These are phyloP conservation scores for Penicillium sp. DNA, from an alignment of 2,329 filamentous ascomycete genomes.

Conservation along the genomic window DNA sequence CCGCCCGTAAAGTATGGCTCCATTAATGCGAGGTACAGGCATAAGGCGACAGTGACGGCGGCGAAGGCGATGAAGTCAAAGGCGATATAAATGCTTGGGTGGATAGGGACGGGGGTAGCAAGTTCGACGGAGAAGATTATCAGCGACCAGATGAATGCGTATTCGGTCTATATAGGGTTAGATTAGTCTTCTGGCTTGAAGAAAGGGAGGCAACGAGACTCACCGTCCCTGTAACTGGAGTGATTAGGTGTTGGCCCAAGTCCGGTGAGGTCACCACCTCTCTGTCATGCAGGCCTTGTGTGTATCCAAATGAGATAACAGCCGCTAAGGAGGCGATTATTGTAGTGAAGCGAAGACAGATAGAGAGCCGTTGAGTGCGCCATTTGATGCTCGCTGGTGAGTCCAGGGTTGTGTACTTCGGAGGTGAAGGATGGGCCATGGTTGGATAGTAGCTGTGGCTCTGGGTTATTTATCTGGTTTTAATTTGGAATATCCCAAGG, in stretches of 20 bases:
- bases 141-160: conserved; percentile 17
- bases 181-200: not conserved
- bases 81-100: conserved; percentile 19
- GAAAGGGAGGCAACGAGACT: not conserved
- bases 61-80: conserved; percentile 17
- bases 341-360: conserved; percentile 9
- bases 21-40: conserved; percentile 7
- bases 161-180: conserved; percentile 2
- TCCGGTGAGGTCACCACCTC: not conserved
- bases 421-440: not conserved
- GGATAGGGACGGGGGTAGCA: conserved; percentile 4
- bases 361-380: not conserved
- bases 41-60: not conserved
- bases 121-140: conserved; percentile 16
- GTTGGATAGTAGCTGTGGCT: not conserved
- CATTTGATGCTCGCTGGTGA: conserved; percentile 1
- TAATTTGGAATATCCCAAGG: not conserved
- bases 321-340: conserved; percentile 12
- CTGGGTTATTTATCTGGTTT: not conserved
- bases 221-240: conserved; percentile 15
- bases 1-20: conserved; percentile 11
- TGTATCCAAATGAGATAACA: conserved; percentile 13
- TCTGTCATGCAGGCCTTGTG: conserved; percentile 7
- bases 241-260: conserved; percentile 8
- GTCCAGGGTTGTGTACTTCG: not conserved